Conservation (phyloP, 768 basidiomycete genomes). For the Termitomyces sp. region DNA sequence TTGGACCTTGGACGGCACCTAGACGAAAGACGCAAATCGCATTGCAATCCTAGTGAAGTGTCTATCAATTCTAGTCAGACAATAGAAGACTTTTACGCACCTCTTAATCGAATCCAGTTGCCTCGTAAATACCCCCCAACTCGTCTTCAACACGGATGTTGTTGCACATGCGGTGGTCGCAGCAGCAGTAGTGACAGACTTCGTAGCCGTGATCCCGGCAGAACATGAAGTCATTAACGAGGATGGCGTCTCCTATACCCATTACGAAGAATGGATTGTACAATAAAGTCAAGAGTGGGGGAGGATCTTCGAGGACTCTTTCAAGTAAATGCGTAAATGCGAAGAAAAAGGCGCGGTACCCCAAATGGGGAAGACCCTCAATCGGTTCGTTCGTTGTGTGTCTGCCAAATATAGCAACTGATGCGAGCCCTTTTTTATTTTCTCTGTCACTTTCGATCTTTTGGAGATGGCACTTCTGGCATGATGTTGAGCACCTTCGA, state of each 20-base stretch:
- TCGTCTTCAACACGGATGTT: constrained; percentile 27
- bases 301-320: too few species aligned
- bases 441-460: too few species aligned
- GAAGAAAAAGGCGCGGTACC: too few species aligned
- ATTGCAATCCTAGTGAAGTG: constrained; percentile 14
- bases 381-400: too few species aligned
- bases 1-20: constrained; percentile 15
- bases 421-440: too few species aligned
- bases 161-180: constrained; percentile 30
- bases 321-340: too few species aligned
- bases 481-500: too few species aligned
- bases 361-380: too few species aligned
- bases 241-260: constrained; percentile 14
- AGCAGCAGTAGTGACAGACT: constrained; percentile 25
- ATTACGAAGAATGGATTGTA: neutral
- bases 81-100: constrained; percentile 4
- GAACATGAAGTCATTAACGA: constrained; percentile 30
- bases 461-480: too few species aligned
- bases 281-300: too few species aligned
- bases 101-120: constrained; percentile 16
- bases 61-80: neutral
- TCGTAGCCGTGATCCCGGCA: constrained; percentile 30
- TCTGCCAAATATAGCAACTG: too few species aligned
- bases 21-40: constrained; percentile 18
- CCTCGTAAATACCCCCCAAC: constrained; percentile 16